phyloP scores from a whole-genome alignment of 2,329 filamentous ascomycete genomes.

The Diaporthe ilicicola region DNA sequence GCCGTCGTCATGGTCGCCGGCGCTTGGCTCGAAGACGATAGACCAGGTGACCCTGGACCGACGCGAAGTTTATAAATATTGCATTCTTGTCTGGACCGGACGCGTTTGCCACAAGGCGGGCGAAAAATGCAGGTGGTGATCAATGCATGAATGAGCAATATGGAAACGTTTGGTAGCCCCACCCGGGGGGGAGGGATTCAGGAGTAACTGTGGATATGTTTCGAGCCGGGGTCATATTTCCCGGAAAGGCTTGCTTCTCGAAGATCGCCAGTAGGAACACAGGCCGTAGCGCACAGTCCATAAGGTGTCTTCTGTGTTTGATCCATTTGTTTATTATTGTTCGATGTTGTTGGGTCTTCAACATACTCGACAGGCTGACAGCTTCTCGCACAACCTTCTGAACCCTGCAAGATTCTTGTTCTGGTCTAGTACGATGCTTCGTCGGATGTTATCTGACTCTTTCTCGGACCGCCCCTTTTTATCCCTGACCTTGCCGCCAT shows the following conservation, averaged over 20 bases:
- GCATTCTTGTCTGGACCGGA: not conserved
- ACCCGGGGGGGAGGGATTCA: constrained; percentile 7
- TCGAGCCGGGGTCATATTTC: constrained; percentile 6
- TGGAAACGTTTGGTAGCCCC: constrained; percentile 13
- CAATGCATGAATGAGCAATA: constrained; percentile 20
- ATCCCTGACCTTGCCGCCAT: constrained; percentile 24
- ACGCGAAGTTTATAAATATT: not conserved
- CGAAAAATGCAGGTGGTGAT: not conserved
- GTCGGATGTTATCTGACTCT: not conserved
- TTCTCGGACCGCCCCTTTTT: constrained; percentile 16
- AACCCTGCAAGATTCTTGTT: not conserved
- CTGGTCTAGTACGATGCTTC: not conserved
- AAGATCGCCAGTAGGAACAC: not conserved
- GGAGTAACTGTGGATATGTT: constrained; percentile 26
- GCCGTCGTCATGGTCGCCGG: constrained; percentile 11
- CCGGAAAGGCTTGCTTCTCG: not conserved
- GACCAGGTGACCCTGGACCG: not conserved
- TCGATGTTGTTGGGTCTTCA: not conserved
- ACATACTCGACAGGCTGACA: not conserved
- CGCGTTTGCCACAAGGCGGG: not conserved
- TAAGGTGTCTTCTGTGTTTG: not conserved
- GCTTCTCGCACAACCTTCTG: not conserved
- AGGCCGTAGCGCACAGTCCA: not conserved
- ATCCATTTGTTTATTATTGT: not conserved
- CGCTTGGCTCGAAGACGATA: not conserved